Percentiles rank a stretch among this genome's conserved stretches.
These are phyloP conservation scores for Musa itinerans DNA, from an alignment of 176 grass and related monocot species.

Conservation along the genomic window DNA sequence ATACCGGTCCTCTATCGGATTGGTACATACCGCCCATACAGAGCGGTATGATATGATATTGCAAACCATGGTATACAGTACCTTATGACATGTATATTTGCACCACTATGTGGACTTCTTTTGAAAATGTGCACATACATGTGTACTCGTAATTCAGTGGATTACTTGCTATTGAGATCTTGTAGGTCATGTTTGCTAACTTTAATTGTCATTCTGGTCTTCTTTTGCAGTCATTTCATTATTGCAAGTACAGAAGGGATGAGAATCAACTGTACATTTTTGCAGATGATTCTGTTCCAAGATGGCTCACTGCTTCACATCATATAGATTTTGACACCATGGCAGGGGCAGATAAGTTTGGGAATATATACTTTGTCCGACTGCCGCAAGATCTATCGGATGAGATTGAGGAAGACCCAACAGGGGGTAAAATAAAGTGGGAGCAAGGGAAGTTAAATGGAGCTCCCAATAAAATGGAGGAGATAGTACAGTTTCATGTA, in stretches of 20 bases:
- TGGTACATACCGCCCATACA: too few relatives aligned
- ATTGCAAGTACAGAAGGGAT: slow-evolving; percentile 98
- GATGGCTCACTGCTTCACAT: slow-evolving; percentile 87
- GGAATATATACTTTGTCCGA: slow-evolving; percentile 92
- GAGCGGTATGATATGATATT: too few relatives aligned
- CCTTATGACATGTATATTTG: too few relatives aligned
- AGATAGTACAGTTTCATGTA: slow-evolving; percentile 98
- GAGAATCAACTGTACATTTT: slow-evolving; percentile 98
- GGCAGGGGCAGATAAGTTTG: slow-evolving; percentile 96
- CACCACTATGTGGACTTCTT: not conserved
- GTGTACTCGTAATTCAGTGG: not conserved
- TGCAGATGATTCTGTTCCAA: slow-evolving; percentile 85
- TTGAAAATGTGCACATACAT: not conserved
- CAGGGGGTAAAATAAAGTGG: slow-evolving; percentile 97
- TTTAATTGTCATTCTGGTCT: slow-evolving; percentile 18
- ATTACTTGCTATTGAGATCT: not conserved
- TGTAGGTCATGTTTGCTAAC: slow-evolving; percentile 21
- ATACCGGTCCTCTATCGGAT: too few relatives aligned
- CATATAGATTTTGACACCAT: slow-evolving; percentile 99
- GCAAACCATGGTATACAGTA: too few relatives aligned
- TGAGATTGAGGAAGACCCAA: slow-evolving; percentile 98
- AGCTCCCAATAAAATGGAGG: slow-evolving; percentile 95
- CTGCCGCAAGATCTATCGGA: slow-evolving; percentile 90
- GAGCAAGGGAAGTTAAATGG: slow-evolving; percentile 94
- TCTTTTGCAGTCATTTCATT: slow-evolving; percentile 83